Percentiles rank a stretch among this genome's conserved stretches.
Conservation (phyloP, 805 yeast species). For the Ogataea paraovalis region DNA sequence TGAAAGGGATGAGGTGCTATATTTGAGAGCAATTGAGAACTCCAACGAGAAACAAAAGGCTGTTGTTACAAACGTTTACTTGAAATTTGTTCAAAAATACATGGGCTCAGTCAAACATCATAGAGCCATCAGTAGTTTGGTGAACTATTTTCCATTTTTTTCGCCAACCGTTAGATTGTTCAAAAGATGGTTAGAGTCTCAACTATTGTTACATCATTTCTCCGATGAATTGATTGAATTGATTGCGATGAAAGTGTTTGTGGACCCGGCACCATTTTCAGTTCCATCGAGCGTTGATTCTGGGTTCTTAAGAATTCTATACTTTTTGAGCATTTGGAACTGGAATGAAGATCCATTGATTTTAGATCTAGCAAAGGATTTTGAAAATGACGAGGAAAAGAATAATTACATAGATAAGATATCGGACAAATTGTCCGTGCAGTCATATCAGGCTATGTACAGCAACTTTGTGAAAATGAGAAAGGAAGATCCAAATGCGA, state of each 20-base stretch:
- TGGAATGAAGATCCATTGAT: constrained; percentile 89
- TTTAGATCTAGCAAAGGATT: constrained; percentile 64
- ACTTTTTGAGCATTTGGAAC: constrained; percentile 80
- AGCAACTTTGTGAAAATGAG: constrained; percentile 66
- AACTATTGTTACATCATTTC: constrained; percentile 66
- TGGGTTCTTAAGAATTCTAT: constrained; percentile 74
- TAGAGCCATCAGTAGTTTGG: constrained; percentile 66
- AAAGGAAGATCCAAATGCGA: constrained; percentile 74
- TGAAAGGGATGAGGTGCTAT: constrained; percentile 77
- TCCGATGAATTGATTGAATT: constrained; percentile 79
- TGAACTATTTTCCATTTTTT: constrained; percentile 67
- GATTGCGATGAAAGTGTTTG: constrained; percentile 76
- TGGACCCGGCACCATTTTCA: constrained; percentile 81
- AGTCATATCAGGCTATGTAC: constrained; percentile 57
- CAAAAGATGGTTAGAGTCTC: constrained; percentile 87
- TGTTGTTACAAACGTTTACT: constrained; percentile 54
- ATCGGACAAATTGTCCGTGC: constrained; percentile 59
- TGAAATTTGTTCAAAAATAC: constrained; percentile 63
- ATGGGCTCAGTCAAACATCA: constrained; percentile 74
- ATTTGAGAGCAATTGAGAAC: constrained; percentile 66
- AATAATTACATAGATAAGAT: constrained; percentile 37
- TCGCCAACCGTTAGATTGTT: constrained; percentile 80
- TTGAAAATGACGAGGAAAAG: constrained; percentile 22
- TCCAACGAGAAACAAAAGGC: constrained; percentile 57
- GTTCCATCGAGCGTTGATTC: constrained; percentile 74